Evolutionary conservation across 2,329 filamentous ascomycete genomes (phyloP).

Genomic region (Aspergillus udagawae): DNA sequence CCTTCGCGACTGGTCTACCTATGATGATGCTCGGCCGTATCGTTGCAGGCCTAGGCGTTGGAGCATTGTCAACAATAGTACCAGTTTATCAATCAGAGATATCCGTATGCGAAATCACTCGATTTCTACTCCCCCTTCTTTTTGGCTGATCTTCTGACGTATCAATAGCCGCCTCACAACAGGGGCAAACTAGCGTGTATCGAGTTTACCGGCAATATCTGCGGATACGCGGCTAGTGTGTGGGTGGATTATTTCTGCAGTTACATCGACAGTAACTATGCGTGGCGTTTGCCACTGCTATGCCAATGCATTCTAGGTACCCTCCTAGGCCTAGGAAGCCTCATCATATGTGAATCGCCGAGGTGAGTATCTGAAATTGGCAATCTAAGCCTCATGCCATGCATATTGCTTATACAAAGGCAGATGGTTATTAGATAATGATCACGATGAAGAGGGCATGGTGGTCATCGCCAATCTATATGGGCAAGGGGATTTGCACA

Average conservation of each 20-base stretch:
- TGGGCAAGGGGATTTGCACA: conserved; percentile 91
- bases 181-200: conserved; percentile 94
- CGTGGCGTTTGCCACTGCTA: conserved; percentile 84
- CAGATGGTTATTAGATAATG: conserved; percentile 95
- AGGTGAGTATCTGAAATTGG: conserved; percentile 53
- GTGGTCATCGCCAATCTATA: conserved; percentile 97
- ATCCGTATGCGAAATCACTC: conserved; percentile 47
- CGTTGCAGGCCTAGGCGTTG: conserved; percentile 79
- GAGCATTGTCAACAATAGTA: conserved; percentile 85
- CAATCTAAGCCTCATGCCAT: conserved; percentile 24
- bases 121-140: background rate
- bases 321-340: conserved; percentile 76
- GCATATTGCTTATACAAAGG: conserved; percentile 4
- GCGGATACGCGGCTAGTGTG: conserved; percentile 90
- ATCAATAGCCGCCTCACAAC: conserved; percentile 72
- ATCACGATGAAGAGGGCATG: conserved; percentile 97
- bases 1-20: conserved; percentile 73
- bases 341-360: conserved; percentile 94
- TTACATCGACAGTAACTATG: conserved; percentile 76
- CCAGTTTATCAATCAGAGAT: conserved; percentile 94
- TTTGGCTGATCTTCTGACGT: conserved; percentile 13
- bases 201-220: conserved; percentile 96
- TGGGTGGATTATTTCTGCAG: conserved; percentile 99
- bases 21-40: conserved; percentile 86
- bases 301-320: conserved; percentile 95